A percentile compares a stretch with the other conserved stretches of the same genome.
phyloP scores from a whole-genome alignment of 2,329 filamentous ascomycete genomes.

The Colletotrichum limetticola region DNA sequence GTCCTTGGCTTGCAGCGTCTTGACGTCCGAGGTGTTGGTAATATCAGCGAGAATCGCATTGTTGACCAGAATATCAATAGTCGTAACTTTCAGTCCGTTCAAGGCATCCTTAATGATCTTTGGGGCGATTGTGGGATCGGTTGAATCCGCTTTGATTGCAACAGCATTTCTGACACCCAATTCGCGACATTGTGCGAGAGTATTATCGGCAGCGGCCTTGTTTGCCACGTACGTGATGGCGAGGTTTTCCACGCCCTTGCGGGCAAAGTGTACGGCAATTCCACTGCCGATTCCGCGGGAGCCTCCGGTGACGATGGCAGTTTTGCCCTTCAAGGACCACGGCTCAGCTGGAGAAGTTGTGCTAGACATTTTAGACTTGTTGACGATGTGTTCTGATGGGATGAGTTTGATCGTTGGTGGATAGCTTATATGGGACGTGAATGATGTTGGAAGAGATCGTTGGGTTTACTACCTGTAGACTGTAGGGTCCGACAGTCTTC shows the following conservation, averaged over 20 bases:
- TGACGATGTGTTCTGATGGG: too few relatives aligned
- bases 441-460: neutral
- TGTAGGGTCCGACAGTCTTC: neutral
- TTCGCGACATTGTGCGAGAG: neutral
- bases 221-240: constrained; percentile 19
- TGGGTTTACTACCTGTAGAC: neutral
- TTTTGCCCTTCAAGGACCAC: constrained; percentile 1
- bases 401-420: neutral
- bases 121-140: neutral
- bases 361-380: neutral
- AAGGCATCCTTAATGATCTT: neutral
- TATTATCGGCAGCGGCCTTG: neutral
- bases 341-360: neutral
- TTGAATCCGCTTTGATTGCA: constrained; percentile 4
- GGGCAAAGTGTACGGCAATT: constrained; percentile 2
- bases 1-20: neutral
- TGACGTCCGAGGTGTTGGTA: neutral
- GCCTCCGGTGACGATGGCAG: constrained; percentile 7
- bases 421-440: neutral
- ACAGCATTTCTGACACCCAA: neutral
- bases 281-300: constrained; percentile 12
- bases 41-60: constrained; percentile 2
- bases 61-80: constrained; percentile 20
- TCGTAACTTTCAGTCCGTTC: neutral
- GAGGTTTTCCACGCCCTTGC: constrained; percentile 12